Evolutionary conservation across 2,329 filamentous ascomycete species (phyloP).

Genomic region (Aureobasidium musti): DNA sequence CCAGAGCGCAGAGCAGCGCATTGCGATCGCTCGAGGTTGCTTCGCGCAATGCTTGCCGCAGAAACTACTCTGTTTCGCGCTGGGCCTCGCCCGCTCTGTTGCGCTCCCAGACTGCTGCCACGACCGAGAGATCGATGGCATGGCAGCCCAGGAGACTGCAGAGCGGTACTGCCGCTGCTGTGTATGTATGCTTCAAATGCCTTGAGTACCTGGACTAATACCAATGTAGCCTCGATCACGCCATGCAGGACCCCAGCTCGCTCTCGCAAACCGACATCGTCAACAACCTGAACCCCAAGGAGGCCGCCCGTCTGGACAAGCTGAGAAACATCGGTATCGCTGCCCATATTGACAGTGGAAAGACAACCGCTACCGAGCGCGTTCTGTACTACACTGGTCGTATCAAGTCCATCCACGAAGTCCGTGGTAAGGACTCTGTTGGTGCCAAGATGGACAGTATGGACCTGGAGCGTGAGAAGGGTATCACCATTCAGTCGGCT

Average conservation of each 20-base stretch:
- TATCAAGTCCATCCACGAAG: conserved; percentile 96
- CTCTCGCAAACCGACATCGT: conserved; percentile 68
- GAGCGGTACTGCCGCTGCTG: conserved; percentile 36
- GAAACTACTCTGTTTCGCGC: conserved; percentile 26
- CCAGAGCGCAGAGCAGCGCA: conserved; percentile 31
- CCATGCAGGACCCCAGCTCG: conserved; percentile 57
- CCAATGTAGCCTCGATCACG: conserved; percentile 54
- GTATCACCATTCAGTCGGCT: conserved; percentile 97
- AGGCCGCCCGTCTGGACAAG: conserved; percentile 73
- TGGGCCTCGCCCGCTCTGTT: conserved; percentile 31
- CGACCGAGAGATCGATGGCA: conserved; percentile 25
- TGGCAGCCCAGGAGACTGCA: conserved; percentile 35
- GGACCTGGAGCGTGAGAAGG: conserved; percentile 97
- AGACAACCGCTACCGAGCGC: conserved; percentile 94
- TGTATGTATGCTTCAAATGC: conserved; percentile 31
- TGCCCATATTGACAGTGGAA: conserved; percentile 96
- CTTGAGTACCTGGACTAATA: not conserved
- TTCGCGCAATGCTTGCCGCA: conserved; percentile 26
- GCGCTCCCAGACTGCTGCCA: conserved; percentile 9
- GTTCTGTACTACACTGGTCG: conserved; percentile 97
- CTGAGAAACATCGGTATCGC: conserved; percentile 98
- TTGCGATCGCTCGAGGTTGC: conserved; percentile 32
- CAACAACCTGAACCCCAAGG: conserved; percentile 76
- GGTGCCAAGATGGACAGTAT: conserved; percentile 99
- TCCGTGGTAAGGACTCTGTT: conserved; percentile 88